phyloP scores from a whole-genome alignment of 1,284 basidiomycete species.

The Coniferiporia sulphurascens region DNA sequence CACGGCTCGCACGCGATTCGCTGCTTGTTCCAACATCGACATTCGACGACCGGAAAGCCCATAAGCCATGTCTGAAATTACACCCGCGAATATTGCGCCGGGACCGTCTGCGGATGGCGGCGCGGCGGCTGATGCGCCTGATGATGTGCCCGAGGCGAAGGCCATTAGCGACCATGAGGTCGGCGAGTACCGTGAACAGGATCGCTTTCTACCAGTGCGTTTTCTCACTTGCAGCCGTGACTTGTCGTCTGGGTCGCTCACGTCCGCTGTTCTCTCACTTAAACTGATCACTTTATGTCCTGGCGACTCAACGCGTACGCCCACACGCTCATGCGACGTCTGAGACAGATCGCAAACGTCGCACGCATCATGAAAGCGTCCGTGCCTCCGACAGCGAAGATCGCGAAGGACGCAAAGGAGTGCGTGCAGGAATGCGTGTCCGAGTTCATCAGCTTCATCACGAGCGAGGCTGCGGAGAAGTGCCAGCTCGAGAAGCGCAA shows the following conservation, averaged over 20 bases:
- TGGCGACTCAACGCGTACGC: too few species aligned
- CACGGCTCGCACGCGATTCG: too few species aligned
- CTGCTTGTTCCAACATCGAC: too few species aligned
- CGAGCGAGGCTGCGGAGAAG: slow-evolving; percentile 85
- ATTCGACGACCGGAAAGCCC: background rate
- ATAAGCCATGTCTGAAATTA: slow-evolving; percentile 44
- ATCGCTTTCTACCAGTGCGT: slow-evolving; percentile 83
- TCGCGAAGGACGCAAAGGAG: slow-evolving; percentile 95
- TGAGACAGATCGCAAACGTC: slow-evolving; percentile 84
- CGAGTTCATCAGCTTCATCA: slow-evolving; percentile 95
- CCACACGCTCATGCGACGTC: too few species aligned
- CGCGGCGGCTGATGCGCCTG: slow-evolving; percentile 33
- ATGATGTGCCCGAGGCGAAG: slow-evolving; percentile 50
- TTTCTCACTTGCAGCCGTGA: background rate
- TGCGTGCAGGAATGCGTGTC: slow-evolving; percentile 95
- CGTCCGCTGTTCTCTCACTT: background rate
- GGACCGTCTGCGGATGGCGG: slow-evolving; percentile 46
- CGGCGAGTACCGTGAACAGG: slow-evolving; percentile 88
- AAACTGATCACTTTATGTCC: background rate
- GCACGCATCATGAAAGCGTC: slow-evolving; percentile 91
- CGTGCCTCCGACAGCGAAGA: slow-evolving; percentile 89
- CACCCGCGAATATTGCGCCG: slow-evolving; percentile 44
- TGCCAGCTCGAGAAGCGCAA: slow-evolving; percentile 84
- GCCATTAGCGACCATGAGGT: slow-evolving; percentile 89
- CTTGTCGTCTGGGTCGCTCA: background rate